These are phyloP conservation scores for Ogataea dorogensis DNA, from an alignment of 805 yeast genomes.

Conservation along the genomic window DNA sequence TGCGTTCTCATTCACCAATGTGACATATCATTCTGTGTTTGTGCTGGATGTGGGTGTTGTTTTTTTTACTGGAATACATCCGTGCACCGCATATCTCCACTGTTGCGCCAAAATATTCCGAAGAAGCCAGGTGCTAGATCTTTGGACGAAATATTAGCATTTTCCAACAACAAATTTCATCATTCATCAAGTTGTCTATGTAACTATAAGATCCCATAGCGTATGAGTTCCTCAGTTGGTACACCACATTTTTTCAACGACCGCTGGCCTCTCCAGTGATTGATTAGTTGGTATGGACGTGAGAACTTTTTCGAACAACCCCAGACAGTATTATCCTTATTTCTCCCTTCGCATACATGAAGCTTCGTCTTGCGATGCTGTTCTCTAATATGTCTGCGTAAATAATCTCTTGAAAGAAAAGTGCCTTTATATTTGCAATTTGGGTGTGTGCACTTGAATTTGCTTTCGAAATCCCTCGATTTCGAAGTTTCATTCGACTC, in stretches of 20 bases:
- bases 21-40: neutral
- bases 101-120: neutral
- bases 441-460: slow-evolving; percentile 22
- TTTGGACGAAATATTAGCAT: no score
- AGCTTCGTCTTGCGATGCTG: slow-evolving; percentile 29
- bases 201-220: slow-evolving; percentile 20
- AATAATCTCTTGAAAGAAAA: slow-evolving; percentile 30
- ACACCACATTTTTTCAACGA: slow-evolving; percentile 32
- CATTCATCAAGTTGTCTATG: no score
- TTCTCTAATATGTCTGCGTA: slow-evolving; percentile 33
- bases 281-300: slow-evolving; percentile 35
- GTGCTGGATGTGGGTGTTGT: neutral
- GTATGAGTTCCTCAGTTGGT: slow-evolving; percentile 24
- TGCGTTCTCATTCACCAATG: no score
- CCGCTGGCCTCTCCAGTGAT: slow-evolving; percentile 35
- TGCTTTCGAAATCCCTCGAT: slow-evolving; percentile 4
- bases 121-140: slow-evolving; percentile 1
- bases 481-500: slow-evolving; percentile 5
- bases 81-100: slow-evolving; percentile 1
- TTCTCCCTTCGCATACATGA: slow-evolving; percentile 28
- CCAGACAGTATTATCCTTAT: slow-evolving; percentile 26
- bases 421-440: slow-evolving; percentile 32
- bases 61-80: slow-evolving; percentile 1
- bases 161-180: no score
- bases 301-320: slow-evolving; percentile 34